Evolutionary conservation across 192 early-diverging fungal species (phyloP).

Genomic region (Coemansia sp.): DNA sequence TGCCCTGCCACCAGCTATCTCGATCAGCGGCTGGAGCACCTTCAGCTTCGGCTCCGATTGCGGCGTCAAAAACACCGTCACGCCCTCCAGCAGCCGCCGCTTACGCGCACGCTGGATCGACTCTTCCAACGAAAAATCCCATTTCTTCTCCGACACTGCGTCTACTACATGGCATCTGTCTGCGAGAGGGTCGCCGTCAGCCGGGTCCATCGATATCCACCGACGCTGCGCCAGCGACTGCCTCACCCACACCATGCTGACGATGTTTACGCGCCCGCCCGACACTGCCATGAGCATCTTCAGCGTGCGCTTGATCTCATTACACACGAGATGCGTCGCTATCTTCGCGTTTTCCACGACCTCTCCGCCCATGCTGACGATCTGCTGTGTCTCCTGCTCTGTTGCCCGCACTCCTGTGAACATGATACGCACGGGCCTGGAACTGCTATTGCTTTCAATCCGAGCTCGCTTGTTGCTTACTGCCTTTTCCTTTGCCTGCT

Average conservation of each 20-base stretch:
- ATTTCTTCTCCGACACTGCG: constrained; percentile 26
- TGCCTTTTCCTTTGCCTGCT: constrained; percentile 3
- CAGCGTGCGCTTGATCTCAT: constrained; percentile 58
- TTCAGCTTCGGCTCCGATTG: constrained; percentile 22
- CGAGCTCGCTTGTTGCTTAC: constrained; percentile 21
- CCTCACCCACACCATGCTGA: constrained; percentile 37
- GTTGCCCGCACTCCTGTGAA: constrained; percentile 51
- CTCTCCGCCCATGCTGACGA: constrained; percentile 58
- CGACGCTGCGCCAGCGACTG: constrained; percentile 33
- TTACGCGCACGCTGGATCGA: constrained; percentile 27
- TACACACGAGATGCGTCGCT: constrained; percentile 64
- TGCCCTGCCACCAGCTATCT: constrained; percentile 38
- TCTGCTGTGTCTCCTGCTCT: constrained; percentile 39
- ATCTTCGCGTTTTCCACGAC: constrained; percentile 50
- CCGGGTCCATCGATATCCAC: constrained; percentile 36
- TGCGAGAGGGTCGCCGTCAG: constrained; percentile 3
- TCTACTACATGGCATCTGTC: constrained; percentile 29
- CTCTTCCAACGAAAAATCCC: constrained; percentile 29
- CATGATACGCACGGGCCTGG: constrained; percentile 43
- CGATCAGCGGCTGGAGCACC: constrained; percentile 39
- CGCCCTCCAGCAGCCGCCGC: constrained; percentile 38
- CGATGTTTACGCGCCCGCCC: constrained; percentile 35
- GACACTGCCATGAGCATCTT: constrained; percentile 58
- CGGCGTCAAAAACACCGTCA: constrained; percentile 46
- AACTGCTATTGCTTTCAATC: background rate